These are phyloP conservation scores for Actinomortierella ambigua DNA, from an alignment of 371 early-diverging fungal genomes.

Conservation along the genomic window DNA sequence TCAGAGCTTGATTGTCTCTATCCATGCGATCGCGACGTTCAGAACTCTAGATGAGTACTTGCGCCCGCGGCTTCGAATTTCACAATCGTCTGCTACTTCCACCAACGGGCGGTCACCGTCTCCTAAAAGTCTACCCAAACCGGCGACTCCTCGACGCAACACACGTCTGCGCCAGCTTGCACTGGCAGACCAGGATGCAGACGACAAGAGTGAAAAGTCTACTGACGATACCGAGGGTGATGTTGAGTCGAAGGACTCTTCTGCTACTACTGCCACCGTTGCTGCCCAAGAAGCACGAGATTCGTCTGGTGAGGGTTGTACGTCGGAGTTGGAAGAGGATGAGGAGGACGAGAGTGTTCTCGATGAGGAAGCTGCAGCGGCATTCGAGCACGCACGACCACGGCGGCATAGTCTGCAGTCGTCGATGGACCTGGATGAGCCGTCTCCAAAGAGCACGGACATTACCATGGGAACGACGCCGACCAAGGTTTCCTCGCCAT, in stretches of 20 bases:
- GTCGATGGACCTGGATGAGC: too few species aligned
- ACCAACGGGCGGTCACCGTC: too few species aligned
- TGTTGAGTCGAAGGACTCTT: slow-evolving; percentile 44
- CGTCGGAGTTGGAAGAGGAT: slow-evolving; percentile 33
- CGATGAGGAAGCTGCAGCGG: slow-evolving; percentile 44
- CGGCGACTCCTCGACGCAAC: slow-evolving; percentile 12
- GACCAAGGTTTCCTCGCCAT: slow-evolving; percentile 17
- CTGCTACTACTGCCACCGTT: too few species aligned
- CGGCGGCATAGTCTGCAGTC: too few species aligned
- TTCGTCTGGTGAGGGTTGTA: not conserved
- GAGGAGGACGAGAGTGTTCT: slow-evolving; percentile 34
- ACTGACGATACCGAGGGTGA: slow-evolving; percentile 29
- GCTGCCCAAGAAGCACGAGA: too few species aligned
- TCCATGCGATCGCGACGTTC: slow-evolving; percentile 88
- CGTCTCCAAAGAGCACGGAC: not conserved
- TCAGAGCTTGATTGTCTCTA: slow-evolving; percentile 69
- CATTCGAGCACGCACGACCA: not conserved
- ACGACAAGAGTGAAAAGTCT: slow-evolving; percentile 9
- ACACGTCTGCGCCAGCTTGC: slow-evolving; percentile 10
- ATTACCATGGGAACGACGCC: slow-evolving; percentile 14
- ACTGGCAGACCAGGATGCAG: slow-evolving; percentile 14
- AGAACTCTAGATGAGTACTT: slow-evolving; percentile 80
- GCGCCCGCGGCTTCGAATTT: slow-evolving; percentile 53
- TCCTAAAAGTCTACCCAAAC: slow-evolving; percentile 7
- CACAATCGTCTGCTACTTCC: too few species aligned